These are phyloP conservation scores for Agrocybe praecox DNA, from an alignment of 768 basidiomycete species.

Conservation along the genomic window DNA sequence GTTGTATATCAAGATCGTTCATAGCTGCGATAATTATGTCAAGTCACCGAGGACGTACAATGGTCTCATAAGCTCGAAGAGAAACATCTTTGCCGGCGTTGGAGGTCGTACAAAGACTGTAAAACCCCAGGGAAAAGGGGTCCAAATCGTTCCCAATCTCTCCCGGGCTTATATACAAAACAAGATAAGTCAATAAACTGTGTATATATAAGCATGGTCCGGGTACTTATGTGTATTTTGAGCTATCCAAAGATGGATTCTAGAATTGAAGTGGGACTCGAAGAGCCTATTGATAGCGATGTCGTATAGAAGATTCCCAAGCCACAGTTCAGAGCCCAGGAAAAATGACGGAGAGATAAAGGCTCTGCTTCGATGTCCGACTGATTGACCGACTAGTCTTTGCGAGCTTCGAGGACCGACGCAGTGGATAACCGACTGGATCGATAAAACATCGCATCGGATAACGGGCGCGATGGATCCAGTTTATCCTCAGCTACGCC, in stretches of 20 bases:
- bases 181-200: neutral
- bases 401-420: neutral
- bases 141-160: neutral
- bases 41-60: neutral
- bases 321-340: neutral
- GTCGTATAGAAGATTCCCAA: neutral
- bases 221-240: neutral
- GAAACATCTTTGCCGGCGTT: neutral
- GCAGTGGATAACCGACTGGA: neutral
- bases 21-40: neutral
- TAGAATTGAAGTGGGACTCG: neutral
- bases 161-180: neutral
- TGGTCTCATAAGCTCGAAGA: neutral
- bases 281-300: neutral
- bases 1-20: neutral
- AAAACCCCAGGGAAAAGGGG: neutral
- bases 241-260: neutral
- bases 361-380: neutral
- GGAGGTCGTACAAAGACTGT: neutral
- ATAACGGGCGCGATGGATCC: neutral
- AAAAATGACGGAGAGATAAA: neutral
- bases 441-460: neutral
- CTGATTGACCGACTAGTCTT: neutral
- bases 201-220: neutral
- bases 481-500: neutral